Evolutionary conservation across 768 basidiomycete species (phyloP), one percentile per base, ranked within the genome.

Genomic region (Amanita rubescens): DNA sequence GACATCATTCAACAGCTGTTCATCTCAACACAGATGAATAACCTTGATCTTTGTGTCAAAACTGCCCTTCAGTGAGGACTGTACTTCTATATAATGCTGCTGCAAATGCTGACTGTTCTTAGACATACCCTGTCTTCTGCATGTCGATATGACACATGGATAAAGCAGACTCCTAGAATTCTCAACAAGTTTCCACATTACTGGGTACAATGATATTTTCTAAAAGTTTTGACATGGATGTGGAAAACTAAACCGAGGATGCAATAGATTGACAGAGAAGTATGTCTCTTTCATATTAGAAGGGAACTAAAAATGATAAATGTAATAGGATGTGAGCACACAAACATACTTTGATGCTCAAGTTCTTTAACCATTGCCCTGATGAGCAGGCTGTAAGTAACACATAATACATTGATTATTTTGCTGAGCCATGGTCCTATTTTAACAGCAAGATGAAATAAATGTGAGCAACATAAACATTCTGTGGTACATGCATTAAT

Each of bases 11-110:
- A 57, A 48, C 44, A 57, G 27, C 38, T 67, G 1, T 59, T 67
- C 38, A 49, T 62, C 19, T 58, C 63, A 2, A 62, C 62, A 11
- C 63, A 66, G 42, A 53, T 59, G 48, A 64, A 56, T 51, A 65
- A 66, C 50, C 39, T 68, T 14, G 51, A 60, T 35, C 20, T 62
- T 9, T 60, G 57, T 33, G 51, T 63, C 9, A 32, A 46, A 4
- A 45, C 47, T 53, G 60, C 57, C 3, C 37, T 50, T 38, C 2
- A 27, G 48, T 57, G 34, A 22, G 49, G 12, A 38, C 5, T 10
- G 24, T 20, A 19, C 15, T 30, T n/a, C n/a, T n/a, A n/a, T 8
- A 5, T 17, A 48, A 34, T 11, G 10, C 1, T 5, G 1, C 37
- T 15, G 1, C 5, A 15, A 12, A 37, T 1, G 1, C 8, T 25